Base-by-base conservation (phyloP, 2,329 filamentous ascomycete genomes). In the Pseudonectria foliicola region DNA sequence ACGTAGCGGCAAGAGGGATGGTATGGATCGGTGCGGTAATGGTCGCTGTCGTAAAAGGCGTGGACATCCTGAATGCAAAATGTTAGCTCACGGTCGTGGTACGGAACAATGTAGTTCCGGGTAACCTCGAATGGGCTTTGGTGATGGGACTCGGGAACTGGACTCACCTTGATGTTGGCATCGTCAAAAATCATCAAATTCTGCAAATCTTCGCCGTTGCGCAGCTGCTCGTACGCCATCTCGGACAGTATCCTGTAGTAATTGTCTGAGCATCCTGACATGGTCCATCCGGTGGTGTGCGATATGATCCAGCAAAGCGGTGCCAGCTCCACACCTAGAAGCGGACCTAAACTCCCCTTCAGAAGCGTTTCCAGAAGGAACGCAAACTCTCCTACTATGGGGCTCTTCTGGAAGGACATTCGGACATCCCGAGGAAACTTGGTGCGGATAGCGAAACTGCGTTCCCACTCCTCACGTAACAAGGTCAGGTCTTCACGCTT, bases 81-180 rank as follows among this genome's bases (percentile, higher is more conserved):
- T 39, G 42, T 52, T 47, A 52, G 48, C 34, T 35, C 21, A n/a
- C 15, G 25, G 24, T 33, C 33, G 33, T 21, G 26, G 3, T 14
- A 16, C 42, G 49, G 48, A 49, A 36, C 35, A 52, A 50, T 14
- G 30, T 36, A 42, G 29, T 33, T 34, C 48, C 44, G 46, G 26
- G 15, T 23, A 21, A n/a, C n/a, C n/a, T n/a, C n/a, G n/a, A n/a
- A n/a, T n/a, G n/a, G n/a, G n/a, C 18, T 8, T 21, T 21, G 18
- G 18, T 21, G 18, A 5, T n/a, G n/a, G n/a, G n/a, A 21, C 18
- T 21, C 18, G 18, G 8, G 11, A 5, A 12, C 4, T 27, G 13
- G 4, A 41, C 42, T 18, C 13, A 48, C 48, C 31, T 39, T 4
- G 23, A 38, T 11, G 7, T 23, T 12, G 3, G 25, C n/a, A 27